Base-by-base conservation (phyloP, 352 stramenopile species). In the Halophytophthora polymorphica region DNA sequence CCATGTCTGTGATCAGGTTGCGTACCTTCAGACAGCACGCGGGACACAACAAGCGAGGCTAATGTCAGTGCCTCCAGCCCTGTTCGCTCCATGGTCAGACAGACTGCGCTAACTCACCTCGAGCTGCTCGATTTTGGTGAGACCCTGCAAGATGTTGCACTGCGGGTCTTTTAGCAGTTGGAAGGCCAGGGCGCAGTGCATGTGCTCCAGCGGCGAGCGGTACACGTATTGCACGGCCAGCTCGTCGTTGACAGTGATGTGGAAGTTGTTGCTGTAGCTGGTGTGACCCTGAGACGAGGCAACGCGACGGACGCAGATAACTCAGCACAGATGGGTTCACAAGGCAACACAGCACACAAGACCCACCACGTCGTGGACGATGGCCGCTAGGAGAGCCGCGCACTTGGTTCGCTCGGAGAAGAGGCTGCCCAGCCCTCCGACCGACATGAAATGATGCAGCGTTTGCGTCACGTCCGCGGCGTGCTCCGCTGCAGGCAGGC, bases 211-310 rank as follows among this genome's bases (percentile, higher is more conserved):
- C 19, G 86, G 85, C 40, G 77, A 91, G 29, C 81, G 75, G 53
- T 93, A 94, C 3, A 88, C 73, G 43, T 95, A 95, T 53, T 81
- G 66, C 33, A 89, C 65, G 10, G 87, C 83, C 44, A 95, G 68
- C 29, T 90, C 68, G 65, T 91, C 79, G 50, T 93, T 90, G 21
- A 75, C 50, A 17, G 69, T 69, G 46, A 95, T 90, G 64, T 93
- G 83, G 50, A 96, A 94, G 50, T 90, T 91, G 66, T 96, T 93
- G 51, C 82, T 87, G 64, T 73, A 89, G 53, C 85, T 90, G 43
- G 82, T 90, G 63, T 96, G 86, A n/a, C 77, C 83, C 77, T 88
- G 39, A 4, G 42, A 12, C 56, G 4, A 2, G 13, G 33, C 33
- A 38, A 14, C 11, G 33, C 33, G 15, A 3, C 11, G 13, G 13